Base-by-base conservation (phyloP, 495 filamentous ascomycete genomes). In the Podospora australis region DNA sequence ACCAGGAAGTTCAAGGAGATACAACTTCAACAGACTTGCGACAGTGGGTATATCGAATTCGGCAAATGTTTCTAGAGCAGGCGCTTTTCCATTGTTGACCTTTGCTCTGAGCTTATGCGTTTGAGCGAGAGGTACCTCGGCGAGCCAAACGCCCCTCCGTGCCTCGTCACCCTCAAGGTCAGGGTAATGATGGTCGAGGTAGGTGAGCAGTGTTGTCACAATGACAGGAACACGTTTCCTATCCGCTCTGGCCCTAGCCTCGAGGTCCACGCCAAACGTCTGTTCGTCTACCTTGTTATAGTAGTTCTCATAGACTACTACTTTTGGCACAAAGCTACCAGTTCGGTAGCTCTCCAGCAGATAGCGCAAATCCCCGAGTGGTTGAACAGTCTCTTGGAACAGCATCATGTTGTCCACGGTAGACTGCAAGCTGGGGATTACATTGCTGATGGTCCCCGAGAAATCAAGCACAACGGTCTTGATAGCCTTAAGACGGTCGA, bases 391-490 rank as follows among this genome's bases (percentile, higher is more conserved):
- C 72, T 99, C 92, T 69, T 99, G 94, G 64, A 94, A 97, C 20
- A 97, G 75, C 83, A 96, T 88, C 92, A 99, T 96, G 57, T 90
- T 86, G 66, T 97, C 94, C 13, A 97, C 89, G 1, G 88, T 87
- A 50, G 91, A 88, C 61, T 97, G 94, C 40, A 99, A 70, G 57
- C 85, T 92, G 13, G 92, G 94, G 57, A 99, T 97, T 56, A 96
- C 90, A 57, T 99, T 97, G 75, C 90, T 92, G 66, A 99, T 87
- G 21, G 92, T 89, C 13, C 92, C 94, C 17, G 94, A 96, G 68
- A 97, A 97, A 68, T 99, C 92, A 25, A 99, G 78, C 44, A 99
- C 83, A 17, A 99, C 92, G 19, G 92, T 86, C 73, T 97, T 97
- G 70, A 97, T 95, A 17, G 92, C 92, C 73, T 94, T 96, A 30